These are phyloP conservation scores for Yarrowia porcina DNA, from an alignment of 805 yeast species.

Conservation along the genomic window DNA sequence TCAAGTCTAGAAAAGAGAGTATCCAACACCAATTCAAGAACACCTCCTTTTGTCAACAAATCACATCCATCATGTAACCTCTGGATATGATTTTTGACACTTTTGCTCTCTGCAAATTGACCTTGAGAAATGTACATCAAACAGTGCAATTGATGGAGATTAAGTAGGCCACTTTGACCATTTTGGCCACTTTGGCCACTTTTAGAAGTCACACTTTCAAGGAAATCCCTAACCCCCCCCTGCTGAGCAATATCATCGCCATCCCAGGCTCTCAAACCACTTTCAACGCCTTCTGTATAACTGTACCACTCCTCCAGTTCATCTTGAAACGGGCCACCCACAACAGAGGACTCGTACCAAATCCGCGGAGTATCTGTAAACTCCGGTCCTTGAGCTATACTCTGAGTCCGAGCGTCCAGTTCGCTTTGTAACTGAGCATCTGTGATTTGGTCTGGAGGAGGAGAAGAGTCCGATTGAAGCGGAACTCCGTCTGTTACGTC, in stretches of 20 bases:
- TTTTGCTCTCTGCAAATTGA: not conserved
- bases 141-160: not conserved
- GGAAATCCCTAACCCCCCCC: not conserved
- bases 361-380: slow-evolving; percentile 42
- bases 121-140: slow-evolving; percentile 1
- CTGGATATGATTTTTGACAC: not conserved
- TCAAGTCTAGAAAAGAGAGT: not conserved
- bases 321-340: slow-evolving; percentile 38
- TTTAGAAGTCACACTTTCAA: not conserved
- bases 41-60: not conserved
- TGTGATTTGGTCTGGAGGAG: slow-evolving; percentile 5
- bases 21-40: not conserved
- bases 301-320: slow-evolving; percentile 52
- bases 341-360: slow-evolving; percentile 43
- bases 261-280: not conserved
- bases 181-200: too few species aligned
- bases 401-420: slow-evolving; percentile 8
- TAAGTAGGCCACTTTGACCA: not conserved
- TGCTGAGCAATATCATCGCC: slow-evolving; percentile 4
- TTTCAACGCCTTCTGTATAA: slow-evolving; percentile 26
- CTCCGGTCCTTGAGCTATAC: slow-evolving; percentile 25
- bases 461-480: not conserved
- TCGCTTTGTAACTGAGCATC: slow-evolving; percentile 20
- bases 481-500: slow-evolving; percentile 8
- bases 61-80: not conserved